phyloP scores from a whole-genome alignment of 805 yeast species.

The Candida sphagnicola region DNA sequence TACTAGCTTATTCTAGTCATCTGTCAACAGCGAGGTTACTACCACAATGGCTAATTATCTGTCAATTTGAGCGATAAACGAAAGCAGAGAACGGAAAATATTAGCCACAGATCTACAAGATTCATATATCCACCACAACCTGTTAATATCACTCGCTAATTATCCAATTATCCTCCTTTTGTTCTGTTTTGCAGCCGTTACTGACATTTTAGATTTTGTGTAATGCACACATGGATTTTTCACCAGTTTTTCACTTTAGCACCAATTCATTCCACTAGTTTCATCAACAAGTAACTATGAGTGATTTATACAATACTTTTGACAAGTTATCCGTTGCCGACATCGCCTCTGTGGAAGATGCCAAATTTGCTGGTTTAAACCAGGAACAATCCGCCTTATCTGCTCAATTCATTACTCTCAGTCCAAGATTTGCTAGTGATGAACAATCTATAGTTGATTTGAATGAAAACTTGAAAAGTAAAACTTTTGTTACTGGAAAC shows the following conservation, averaged over 20 bases:
- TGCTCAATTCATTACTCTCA: constrained; percentile 75
- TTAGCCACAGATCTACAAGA: too few relatives aligned
- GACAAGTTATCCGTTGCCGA: constrained; percentile 27
- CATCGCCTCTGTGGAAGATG: constrained; percentile 12
- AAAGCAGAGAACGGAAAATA: too few relatives aligned
- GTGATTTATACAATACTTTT: constrained; percentile 25
- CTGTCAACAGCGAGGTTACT: too few relatives aligned
- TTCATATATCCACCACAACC: background rate
- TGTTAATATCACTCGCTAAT: background rate
- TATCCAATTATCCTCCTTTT: background rate
- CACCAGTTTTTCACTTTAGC: constrained; percentile 4
- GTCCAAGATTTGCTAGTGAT: constrained; percentile 47
- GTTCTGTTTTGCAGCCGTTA: background rate
- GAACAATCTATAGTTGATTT: constrained; percentile 46
- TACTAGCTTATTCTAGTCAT: too few relatives aligned
- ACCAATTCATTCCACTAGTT: background rate
- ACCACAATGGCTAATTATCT: too few relatives aligned
- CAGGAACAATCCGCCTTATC: constrained; percentile 62
- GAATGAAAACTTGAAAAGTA: constrained; percentile 63
- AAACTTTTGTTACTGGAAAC: constrained; percentile 70
- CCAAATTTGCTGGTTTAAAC: constrained; percentile 26
- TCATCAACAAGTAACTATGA: constrained; percentile 17
- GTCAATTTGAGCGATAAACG: too few relatives aligned
- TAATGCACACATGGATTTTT: constrained; percentile 1
- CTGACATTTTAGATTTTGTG: background rate